Conservation (phyloP, 805 yeast species). For the Metschnikowia lochheadii region DNA sequence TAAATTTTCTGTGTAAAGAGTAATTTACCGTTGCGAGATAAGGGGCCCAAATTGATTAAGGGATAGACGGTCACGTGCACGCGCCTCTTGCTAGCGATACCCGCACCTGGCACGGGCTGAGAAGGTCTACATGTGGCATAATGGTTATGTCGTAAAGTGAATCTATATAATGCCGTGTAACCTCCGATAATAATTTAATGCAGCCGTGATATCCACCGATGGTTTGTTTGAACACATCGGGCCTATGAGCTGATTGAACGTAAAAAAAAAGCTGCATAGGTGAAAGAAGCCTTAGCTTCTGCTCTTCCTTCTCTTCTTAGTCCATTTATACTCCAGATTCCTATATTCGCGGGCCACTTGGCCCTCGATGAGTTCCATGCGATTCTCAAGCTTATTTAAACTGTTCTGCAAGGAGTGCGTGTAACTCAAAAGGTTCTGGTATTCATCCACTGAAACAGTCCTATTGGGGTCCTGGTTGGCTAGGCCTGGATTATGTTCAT, state of each 20-base stretch:
- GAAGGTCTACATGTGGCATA: neutral
- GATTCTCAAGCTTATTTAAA: conserved; percentile 22
- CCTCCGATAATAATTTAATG: neutral
- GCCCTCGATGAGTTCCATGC: conserved; percentile 27
- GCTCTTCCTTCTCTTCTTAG: conserved; percentile 1
- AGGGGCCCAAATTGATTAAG: conserved; percentile 2
- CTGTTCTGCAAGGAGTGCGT: conserved; percentile 30
- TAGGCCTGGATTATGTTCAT: neutral
- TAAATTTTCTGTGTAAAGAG: neutral
- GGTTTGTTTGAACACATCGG: neutral
- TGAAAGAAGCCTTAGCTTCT: neutral
- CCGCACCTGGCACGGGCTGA: neutral
- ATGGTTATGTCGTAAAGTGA: neutral
- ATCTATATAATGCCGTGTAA: neutral
- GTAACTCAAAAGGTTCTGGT: conserved; percentile 33
- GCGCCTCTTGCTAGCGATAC: neutral
- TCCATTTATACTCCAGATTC: neutral
- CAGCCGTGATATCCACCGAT: neutral
- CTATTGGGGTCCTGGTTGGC: neutral
- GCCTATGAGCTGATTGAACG: neutral
- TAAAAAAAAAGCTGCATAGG: neutral
- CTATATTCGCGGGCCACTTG: conserved; percentile 16
- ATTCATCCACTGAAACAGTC: conserved; percentile 26
- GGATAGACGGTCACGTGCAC: neutral
- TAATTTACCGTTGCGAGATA: conserved; percentile 3